A percentile compares a stretch with the other conserved stretches of the same genome.
Conservation (phyloP, 2,329 filamentous ascomycete species). For the Colletotrichum aenigma region DNA sequence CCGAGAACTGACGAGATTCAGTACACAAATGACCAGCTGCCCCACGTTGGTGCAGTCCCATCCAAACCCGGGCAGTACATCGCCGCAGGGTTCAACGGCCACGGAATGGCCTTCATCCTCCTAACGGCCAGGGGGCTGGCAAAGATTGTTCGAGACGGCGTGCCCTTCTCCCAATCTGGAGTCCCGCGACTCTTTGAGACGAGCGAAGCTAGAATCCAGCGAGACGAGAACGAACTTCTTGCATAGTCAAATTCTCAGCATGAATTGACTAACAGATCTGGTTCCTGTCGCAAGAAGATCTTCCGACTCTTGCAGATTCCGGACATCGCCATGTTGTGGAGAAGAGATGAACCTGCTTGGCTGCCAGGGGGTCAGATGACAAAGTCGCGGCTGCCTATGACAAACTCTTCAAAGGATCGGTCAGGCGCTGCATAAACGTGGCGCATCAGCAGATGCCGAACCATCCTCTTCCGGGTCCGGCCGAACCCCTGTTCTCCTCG, state of each 20-base stretch:
- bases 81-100: conserved; percentile 53
- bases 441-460: conserved; percentile 5
- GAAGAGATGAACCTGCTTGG: neutral
- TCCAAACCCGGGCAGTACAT: conserved; percentile 43
- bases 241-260: neutral
- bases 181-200: conserved; percentile 41
- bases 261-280: neutral
- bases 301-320: neutral
- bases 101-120: conserved; percentile 54
- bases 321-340: neutral
- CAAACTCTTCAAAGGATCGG: neutral
- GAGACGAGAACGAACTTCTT: neutral
- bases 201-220: conserved; percentile 29
- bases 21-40: conserved; percentile 7
- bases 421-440: neutral
- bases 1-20: conserved; percentile 36
- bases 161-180: conserved; percentile 38
- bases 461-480: neutral
- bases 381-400: neutral
- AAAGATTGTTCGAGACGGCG: conserved; percentile 37
- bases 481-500: neutral
- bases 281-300: neutral
- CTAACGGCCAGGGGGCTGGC: conserved; percentile 42
- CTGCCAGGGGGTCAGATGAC: neutral
- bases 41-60: conserved; percentile 34